These are phyloP conservation scores for Aureobasidium lini DNA, from an alignment of 2,329 filamentous ascomycete species.

Conservation along the genomic window DNA sequence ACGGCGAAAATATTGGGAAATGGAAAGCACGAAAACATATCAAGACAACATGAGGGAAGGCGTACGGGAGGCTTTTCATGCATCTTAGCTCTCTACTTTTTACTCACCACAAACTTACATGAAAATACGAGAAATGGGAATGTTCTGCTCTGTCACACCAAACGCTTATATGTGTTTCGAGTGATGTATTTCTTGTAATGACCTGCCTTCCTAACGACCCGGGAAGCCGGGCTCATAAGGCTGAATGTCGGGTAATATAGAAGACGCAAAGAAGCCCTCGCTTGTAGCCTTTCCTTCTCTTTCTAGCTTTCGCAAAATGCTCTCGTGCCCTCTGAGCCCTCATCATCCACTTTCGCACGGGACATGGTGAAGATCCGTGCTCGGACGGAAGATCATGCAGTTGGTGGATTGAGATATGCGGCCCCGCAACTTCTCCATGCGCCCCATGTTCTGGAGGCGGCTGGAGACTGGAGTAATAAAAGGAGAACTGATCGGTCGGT, in stretches of 20 bases:
- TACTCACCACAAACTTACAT: not conserved
- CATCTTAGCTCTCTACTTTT: not conserved
- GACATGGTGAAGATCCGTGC: not conserved
- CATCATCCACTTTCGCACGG: not conserved
- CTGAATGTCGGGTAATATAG: slow-evolving; percentile 4
- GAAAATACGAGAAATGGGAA: not conserved
- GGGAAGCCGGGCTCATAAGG: not conserved
- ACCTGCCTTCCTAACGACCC: not conserved
- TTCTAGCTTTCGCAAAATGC: not conserved
- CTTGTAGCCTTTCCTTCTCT: not conserved
- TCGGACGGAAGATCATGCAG: slow-evolving; percentile 8
- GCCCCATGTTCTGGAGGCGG: slow-evolving; percentile 4
- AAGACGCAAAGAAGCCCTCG: not conserved
- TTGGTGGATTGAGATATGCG: slow-evolving; percentile 2
- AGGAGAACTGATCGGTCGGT: not conserved
- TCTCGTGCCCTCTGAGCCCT: not conserved
- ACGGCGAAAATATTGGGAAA: not conserved
- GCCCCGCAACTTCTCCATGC: slow-evolving; percentile 5
- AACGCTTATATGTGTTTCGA: no score
- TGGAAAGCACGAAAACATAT: not conserved
- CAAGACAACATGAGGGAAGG: not conserved
- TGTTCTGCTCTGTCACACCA: no score
- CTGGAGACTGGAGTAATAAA: not conserved
- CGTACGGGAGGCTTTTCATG: not conserved
- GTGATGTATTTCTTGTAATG: no score